phyloP scores from a whole-genome alignment of 805 yeast genomes.

The Metschnikowia continentalis region DNA sequence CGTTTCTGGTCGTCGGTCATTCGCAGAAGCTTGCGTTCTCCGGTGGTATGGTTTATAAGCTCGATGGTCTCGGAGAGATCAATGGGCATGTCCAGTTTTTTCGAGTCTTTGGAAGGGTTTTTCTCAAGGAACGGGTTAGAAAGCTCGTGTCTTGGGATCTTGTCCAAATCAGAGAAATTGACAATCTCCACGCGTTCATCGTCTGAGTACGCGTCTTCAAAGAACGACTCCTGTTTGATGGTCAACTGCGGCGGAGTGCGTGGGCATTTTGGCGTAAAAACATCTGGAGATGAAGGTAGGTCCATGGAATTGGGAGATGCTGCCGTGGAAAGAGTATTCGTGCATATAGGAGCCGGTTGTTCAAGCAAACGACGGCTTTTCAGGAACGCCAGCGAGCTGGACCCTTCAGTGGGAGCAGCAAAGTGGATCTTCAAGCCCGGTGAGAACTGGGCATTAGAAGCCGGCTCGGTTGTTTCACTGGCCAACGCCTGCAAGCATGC shows the following conservation, averaged over 20 bases:
- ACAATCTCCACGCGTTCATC: conserved; percentile 8
- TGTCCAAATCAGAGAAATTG: conserved; percentile 2
- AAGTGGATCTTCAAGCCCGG: not conserved
- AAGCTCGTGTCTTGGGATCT: conserved; percentile 11
- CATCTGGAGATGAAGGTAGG: no score
- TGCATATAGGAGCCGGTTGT: no score
- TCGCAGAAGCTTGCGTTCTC: conserved; percentile 10
- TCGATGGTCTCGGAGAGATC: conserved; percentile 15
- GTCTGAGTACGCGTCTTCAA: conserved; percentile 5
- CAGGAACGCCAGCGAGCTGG: not conserved
- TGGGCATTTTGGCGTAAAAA: not conserved
- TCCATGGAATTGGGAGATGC: no score
- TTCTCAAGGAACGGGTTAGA: conserved; percentile 14
- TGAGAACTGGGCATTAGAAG: not conserved
- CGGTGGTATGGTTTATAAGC: conserved; percentile 14
- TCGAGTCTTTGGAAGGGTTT: not conserved
- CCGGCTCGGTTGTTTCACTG: not conserved
- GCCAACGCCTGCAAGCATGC: conserved; percentile 3
- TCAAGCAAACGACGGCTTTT: not conserved
- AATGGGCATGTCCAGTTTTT: not conserved
- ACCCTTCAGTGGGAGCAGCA: not conserved
- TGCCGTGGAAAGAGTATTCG: no score
- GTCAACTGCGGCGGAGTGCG: conserved; percentile 8
- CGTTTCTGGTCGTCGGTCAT: conserved; percentile 13
- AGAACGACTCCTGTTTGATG: conserved; percentile 12